Conservation (phyloP, 2,329 filamentous ascomycete genomes). For the Fusarium brevicatenulatum region DNA sequence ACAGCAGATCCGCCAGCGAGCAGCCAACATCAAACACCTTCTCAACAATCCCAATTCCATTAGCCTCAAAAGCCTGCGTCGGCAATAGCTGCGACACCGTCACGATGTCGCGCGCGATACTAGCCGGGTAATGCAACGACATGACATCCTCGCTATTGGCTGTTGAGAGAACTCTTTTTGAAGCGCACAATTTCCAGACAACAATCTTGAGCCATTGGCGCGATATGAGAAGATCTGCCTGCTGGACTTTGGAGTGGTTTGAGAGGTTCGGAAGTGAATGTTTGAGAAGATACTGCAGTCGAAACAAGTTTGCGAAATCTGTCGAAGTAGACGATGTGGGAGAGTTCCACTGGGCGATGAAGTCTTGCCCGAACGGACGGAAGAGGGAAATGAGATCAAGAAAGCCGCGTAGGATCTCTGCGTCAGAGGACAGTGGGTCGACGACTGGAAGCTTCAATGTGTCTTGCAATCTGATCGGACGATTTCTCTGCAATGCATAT, state of each 20-base stretch:
- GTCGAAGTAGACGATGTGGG: neutral
- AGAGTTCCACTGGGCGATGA: constrained; percentile 45
- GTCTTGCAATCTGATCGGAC: constrained; percentile 42
- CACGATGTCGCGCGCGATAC: constrained; percentile 43
- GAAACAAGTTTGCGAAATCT: constrained; percentile 6
- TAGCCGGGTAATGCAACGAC: constrained; percentile 42
- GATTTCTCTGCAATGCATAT: constrained; percentile 47
- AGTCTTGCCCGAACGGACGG: constrained; percentile 42
- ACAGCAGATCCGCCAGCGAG: constrained; percentile 43
- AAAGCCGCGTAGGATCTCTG: constrained; percentile 45
- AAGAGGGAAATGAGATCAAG: constrained; percentile 46
- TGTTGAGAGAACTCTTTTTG: constrained; percentile 30
- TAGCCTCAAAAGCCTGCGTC: constrained; percentile 45
- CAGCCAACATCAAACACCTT: constrained; percentile 50
- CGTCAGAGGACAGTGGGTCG: constrained; percentile 25
- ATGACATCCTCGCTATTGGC: constrained; percentile 36
- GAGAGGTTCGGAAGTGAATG: constrained; percentile 13
- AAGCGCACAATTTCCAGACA: constrained; percentile 44
- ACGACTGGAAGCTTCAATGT: constrained; percentile 38
- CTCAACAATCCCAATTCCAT: constrained; percentile 48
- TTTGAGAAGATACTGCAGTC: constrained; percentile 24
- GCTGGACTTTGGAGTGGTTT: constrained; percentile 30
- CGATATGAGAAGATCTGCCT: constrained; percentile 42
- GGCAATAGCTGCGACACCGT: constrained; percentile 37
- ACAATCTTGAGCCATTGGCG: constrained; percentile 44